Percentiles rank a stretch among this genome's conserved stretches.
phyloP scores from a whole-genome alignment of 2,329 filamentous ascomycete species.

The Aspergillus neoniger region DNA sequence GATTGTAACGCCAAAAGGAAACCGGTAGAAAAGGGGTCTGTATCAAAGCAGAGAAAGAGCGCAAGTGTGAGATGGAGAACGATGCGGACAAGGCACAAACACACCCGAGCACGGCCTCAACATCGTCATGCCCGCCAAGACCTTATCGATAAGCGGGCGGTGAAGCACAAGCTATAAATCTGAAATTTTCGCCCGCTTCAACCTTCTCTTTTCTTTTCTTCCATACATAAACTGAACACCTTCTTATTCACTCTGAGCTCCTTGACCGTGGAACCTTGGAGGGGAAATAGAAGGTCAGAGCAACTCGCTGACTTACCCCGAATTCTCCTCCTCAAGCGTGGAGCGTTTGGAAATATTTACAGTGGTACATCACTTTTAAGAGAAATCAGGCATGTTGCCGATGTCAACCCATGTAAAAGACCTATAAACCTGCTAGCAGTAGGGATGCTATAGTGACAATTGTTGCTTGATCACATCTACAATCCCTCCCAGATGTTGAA shows the following conservation, averaged over 20 bases:
- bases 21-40: neutral
- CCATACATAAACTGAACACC: slow-evolving; percentile 43
- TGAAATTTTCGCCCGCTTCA: slow-evolving; percentile 24
- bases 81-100: neutral
- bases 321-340: slow-evolving; percentile 43
- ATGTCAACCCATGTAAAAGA: neutral
- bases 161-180: slow-evolving; percentile 26
- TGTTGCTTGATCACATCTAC: slow-evolving; percentile 43
- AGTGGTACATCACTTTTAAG: slow-evolving; percentile 42
- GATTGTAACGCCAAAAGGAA: neutral
- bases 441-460: neutral
- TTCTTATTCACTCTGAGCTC: slow-evolving; percentile 52
- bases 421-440: neutral
- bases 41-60: neutral
- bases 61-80: neutral
- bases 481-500: slow-evolving; percentile 60
- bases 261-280: slow-evolving; percentile 44
- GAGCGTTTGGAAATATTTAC: slow-evolving; percentile 51
- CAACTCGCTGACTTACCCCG: slow-evolving; percentile 49
- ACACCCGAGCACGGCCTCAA: neutral
- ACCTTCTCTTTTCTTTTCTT: slow-evolving; percentile 34
- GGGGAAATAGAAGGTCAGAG: slow-evolving; percentile 52
- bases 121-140: slow-evolving; percentile 14
- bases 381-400: neutral
- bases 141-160: slow-evolving; percentile 42